Base-by-base conservation (phyloP, 768 basidiomycete genomes). In the Brasilioporus rufonigricans region DNA sequence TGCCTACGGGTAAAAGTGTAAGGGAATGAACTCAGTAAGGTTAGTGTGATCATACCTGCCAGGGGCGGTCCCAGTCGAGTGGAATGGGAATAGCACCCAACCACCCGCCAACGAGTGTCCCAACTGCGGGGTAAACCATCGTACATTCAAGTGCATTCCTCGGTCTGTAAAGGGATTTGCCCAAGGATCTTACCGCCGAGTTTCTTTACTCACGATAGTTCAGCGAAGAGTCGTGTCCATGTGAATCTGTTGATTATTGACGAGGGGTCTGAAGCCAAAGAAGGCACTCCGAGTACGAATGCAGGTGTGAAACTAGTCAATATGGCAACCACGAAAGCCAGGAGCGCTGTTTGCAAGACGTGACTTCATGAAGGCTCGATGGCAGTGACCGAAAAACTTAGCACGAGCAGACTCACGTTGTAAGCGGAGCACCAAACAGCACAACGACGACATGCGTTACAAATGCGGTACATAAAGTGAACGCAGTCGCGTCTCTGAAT, bases 61-160 rank as follows among this genome's bases (percentile, higher is more conserved):
- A 98, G 8, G 95, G 92, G 35, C 93, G 81, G 65, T 94, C 94
- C 96, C 96, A 98, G 72, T 98, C 96, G 18, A 98, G 82, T 0
- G 92, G 89, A 44, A 94, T 86, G 2, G 93, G 91, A 44, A 95
- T 76, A 11, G 81, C 83, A 16, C 93, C 94, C 14, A 80, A 33
- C 95, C 93, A 97, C 41, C 81, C 77, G 6, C 95, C 96, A 19
- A 86, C 27, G 40, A 89, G 59, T 0, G 89, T 75, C 38, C 91
- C 91, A 24, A 87, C 64, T 12, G 82, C 80, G 16, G 96, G 91
- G 62, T 91, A 93, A 18, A 95, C 80, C 21, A 96, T 68, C 0
- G 85, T 83, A 49, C 87, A 77, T 69, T 98, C 96, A 26, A 90
- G 65, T 4, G 85, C 77, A n/a, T 81, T 85, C 58, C 77, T 80